Base-by-base conservation (phyloP, 306 rosid species). In the Cucumis hystrix region DNA sequence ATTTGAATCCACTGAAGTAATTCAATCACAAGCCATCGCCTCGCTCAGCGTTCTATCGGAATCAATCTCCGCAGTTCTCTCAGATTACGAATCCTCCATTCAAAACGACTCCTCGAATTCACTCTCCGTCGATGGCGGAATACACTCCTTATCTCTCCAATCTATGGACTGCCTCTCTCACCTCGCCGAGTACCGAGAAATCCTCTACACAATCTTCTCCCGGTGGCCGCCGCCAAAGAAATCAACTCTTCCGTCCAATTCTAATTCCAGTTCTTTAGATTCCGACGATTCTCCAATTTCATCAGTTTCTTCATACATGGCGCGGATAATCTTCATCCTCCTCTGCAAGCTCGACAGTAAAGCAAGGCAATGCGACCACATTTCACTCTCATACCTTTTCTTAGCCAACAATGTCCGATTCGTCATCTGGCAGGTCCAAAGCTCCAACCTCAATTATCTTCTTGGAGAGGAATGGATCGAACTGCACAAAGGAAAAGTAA, bases 381-480 rank as follows among this genome's bases (percentile, higher is more conserved):
- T 79, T 18, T 87, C 92, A 0, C 63, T 83, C 7, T 83, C 92
- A 11, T 87, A 88, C 72, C 78, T 93, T 2, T 93, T 89, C 83
- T 80, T 89, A 1, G 83, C 93, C 2, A 91, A 88, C 83, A 93
- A 93, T 70, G 82, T 93, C 75, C 84, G 78, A 16, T 77, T 81
- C 83, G 80, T 91, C 41, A 76, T 89, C 54, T 60, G 78, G 61
- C 88, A 58, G 52, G 90, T 80, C 9, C 85, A 86, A 1, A 74
- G 64, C 4, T 89, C 98, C 13, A 88, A 89, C 21, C 85, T 93
- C 35, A 85, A 78, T 43, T 79, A 80, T 79, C 83, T 89, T 12
- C 87, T 93, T 4, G 90, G 98, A 2, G 88, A 88, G 2, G 89
- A 85, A 20, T 93, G 98, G 97, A 43, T 82, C 8, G 30, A 73